Evolutionary conservation across 768 basidiomycete species (phyloP).

Genomic region (Tricholoma saponaceum): DNA sequence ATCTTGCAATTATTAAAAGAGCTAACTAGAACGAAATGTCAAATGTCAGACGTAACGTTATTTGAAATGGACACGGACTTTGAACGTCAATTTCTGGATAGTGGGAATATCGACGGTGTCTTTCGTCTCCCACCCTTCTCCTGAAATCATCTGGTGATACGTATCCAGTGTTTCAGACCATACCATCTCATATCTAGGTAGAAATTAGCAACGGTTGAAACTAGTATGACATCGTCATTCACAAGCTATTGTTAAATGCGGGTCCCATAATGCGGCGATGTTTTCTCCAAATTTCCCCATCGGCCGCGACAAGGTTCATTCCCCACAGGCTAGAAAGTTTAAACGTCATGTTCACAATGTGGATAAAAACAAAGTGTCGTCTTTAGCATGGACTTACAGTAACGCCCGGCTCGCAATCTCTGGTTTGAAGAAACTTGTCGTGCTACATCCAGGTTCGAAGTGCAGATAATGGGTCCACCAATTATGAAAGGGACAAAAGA

Average conservation of each 20-base stretch:
- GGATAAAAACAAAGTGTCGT: conserved; percentile 20
- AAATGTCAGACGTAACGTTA: not conserved
- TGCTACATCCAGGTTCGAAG: conserved; percentile 42
- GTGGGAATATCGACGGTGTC: conserved; percentile 17
- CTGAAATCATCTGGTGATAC: conserved; percentile 29
- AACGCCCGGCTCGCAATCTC: conserved; percentile 24
- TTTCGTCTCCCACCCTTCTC: conserved; percentile 24
- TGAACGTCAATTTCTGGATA: conserved; percentile 26
- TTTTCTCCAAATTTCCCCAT: conserved; percentile 41
- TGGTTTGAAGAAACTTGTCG: conserved; percentile 44
- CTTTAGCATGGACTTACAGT: conserved; percentile 21
- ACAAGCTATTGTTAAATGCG: conserved; percentile 40
- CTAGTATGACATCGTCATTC: conserved; percentile 5
- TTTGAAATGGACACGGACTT: conserved; percentile 15
- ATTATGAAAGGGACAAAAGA: conserved; percentile 36
- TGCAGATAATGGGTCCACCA: conserved; percentile 34
- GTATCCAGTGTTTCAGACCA: conserved; percentile 29
- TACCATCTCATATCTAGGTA: conserved; percentile 28
- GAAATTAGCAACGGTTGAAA: not conserved
- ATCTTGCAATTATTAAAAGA: conserved; percentile 38
- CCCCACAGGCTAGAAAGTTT: conserved; percentile 37
- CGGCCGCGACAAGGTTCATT: conserved; percentile 41
- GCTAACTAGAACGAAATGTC: conserved; percentile 27
- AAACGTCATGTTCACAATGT: no score
- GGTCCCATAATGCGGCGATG: conserved; percentile 42